phyloP scores from a whole-genome alignment of 495 filamentous ascomycete species.

The Lindgomyces ingoldianus region DNA sequence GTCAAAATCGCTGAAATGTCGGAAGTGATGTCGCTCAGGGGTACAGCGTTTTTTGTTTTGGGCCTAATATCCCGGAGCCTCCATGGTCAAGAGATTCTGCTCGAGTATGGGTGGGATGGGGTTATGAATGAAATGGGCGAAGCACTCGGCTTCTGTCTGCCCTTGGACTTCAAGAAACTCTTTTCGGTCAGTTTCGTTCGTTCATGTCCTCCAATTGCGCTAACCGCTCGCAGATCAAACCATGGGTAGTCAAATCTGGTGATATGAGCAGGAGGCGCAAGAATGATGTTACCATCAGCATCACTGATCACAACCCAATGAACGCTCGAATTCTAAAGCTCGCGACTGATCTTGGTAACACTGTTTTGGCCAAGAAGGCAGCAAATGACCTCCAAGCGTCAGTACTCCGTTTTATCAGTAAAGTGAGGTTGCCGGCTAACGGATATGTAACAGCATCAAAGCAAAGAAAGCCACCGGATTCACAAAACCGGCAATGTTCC shows the following conservation, averaged over 20 bases:
- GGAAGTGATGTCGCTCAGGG: conserved; percentile 85
- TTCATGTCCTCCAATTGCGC: background rate
- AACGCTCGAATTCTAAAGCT: conserved; percentile 75
- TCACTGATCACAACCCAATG: conserved; percentile 62
- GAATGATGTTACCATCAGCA: conserved; percentile 40
- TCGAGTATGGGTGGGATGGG: conserved; percentile 86
- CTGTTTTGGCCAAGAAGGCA: conserved; percentile 77
- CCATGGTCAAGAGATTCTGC: conserved; percentile 86
- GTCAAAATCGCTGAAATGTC: conserved; percentile 83
- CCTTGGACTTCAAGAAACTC: conserved; percentile 71
- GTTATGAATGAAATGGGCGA: conserved; percentile 81
- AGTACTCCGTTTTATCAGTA: conserved; percentile 14
- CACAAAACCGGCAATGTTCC: conserved; percentile 72
- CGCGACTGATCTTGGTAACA: conserved; percentile 85
- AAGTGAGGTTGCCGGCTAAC: conserved; percentile 5
- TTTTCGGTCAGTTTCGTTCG: conserved; percentile 58
- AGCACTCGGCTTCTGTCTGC: conserved; percentile 84
- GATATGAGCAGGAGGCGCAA: conserved; percentile 41
- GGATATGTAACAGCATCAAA: conserved; percentile 57
- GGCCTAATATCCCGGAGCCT: conserved; percentile 89
- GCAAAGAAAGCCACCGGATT: conserved; percentile 68
- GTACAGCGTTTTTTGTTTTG: conserved; percentile 94
- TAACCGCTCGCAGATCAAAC: conserved; percentile 40
- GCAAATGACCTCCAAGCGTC: conserved; percentile 68
- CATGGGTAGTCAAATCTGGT: conserved; percentile 36